phyloP scores from a whole-genome alignment of 2,329 filamentous ascomycete species.

The Cladobotryum protrusum region DNA sequence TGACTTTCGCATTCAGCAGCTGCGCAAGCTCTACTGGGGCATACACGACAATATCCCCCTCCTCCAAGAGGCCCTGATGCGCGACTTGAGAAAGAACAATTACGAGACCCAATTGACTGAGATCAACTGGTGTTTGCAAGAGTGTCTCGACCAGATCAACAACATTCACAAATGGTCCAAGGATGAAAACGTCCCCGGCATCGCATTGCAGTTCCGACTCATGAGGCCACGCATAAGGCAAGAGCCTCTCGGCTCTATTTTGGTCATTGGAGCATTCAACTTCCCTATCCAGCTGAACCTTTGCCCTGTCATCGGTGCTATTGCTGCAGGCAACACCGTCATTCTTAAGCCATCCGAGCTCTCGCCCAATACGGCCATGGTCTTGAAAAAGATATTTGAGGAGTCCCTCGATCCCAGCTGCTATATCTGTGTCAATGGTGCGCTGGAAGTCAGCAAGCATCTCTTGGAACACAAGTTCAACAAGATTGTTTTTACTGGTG shows the following conservation, averaged over 20 bases:
- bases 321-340: constrained; percentile 84
- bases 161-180: constrained; percentile 77
- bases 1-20: constrained; percentile 75
- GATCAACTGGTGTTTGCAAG: constrained; percentile 70
- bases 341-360: constrained; percentile 88
- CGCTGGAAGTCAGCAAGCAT: constrained; percentile 69
- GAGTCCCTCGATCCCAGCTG: constrained; percentile 68
- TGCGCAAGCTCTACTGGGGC: constrained; percentile 93
- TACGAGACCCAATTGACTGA: constrained; percentile 73
- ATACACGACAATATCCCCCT: constrained; percentile 70
- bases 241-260: constrained; percentile 75
- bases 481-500: constrained; percentile 96
- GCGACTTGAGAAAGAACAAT: constrained; percentile 70
- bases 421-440: constrained; percentile 76
- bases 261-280: constrained; percentile 93
- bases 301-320: constrained; percentile 77
- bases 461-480: constrained; percentile 89
- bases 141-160: constrained; percentile 71
- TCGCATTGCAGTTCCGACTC: constrained; percentile 60
- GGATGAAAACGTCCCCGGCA: constrained; percentile 69
- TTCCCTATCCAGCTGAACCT: constrained; percentile 81
- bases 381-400: constrained; percentile 72
- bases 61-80: constrained; percentile 66
- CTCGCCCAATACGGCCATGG: constrained; percentile 67
- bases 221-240: constrained; percentile 74